A percentile compares a stretch with the other conserved stretches of the same genome.
Conservation (phyloP, 2,329 filamentous ascomycete species). For the Raffaelea deltoideospora region DNA sequence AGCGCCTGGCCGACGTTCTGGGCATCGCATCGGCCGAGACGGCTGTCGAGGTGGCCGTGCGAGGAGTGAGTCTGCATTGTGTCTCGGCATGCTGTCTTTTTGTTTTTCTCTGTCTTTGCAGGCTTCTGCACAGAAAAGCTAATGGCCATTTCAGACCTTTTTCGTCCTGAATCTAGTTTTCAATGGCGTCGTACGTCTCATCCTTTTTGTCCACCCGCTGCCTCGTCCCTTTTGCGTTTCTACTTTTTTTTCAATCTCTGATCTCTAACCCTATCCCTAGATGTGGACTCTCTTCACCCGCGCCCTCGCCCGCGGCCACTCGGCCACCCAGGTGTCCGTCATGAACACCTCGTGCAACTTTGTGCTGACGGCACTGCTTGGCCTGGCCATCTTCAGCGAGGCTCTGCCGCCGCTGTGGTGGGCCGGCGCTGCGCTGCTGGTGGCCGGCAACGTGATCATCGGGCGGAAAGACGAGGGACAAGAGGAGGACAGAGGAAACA, state of each 20-base stretch:
- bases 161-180: conserved; percentile 61
- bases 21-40: conserved; percentile 25
- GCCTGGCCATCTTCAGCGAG: conserved; percentile 57
- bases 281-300: conserved; percentile 79
- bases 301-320: conserved; percentile 57
- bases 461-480: conserved; percentile 43
- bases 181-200: conserved; percentile 46
- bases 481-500: not conserved
- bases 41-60: conserved; percentile 31
- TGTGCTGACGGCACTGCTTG: conserved; percentile 59
- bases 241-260: not conserved
- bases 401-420: conserved; percentile 60
- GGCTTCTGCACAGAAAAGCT: too few relatives aligned
- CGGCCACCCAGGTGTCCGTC: conserved; percentile 66
- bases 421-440: conserved; percentile 54
- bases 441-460: conserved; percentile 66
- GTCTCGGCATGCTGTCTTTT: too few relatives aligned
- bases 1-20: conserved; percentile 26
- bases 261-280: conserved; percentile 14
- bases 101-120: not conserved
- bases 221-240: not conserved
- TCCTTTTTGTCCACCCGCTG: not conserved
- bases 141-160: conserved; percentile 57
- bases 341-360: conserved; percentile 77
- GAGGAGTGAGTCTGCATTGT: conserved; percentile 37